Conservation (phyloP, 2,329 filamentous ascomycete genomes). For the Pseudocercospora eumusae region DNA sequence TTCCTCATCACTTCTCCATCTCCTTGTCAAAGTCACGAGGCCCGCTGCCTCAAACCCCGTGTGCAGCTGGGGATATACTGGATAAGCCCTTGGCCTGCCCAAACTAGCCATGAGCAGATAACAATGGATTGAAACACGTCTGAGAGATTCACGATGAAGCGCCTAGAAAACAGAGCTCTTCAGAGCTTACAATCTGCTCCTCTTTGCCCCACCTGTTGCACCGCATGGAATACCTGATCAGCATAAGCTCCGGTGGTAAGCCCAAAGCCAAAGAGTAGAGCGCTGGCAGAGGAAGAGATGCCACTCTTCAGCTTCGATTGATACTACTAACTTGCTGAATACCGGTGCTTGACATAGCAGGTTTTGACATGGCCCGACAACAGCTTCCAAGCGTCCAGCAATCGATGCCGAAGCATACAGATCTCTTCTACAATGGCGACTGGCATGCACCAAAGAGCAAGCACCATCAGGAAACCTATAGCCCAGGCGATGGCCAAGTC, state of each 20-base stretch:
- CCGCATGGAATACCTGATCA: background rate
- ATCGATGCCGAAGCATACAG: slow-evolving; percentile 27
- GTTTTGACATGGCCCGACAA: slow-evolving; percentile 5
- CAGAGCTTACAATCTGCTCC: background rate
- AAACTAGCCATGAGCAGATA: too few species aligned
- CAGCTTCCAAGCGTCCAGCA: slow-evolving; percentile 17
- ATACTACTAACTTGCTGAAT: background rate
- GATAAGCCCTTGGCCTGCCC: too few species aligned
- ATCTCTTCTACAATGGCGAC: slow-evolving; percentile 32
- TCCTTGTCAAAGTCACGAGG: too few species aligned
- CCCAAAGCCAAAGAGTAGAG: background rate
- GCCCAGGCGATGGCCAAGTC: slow-evolving; percentile 32
- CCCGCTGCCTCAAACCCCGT: too few species aligned
- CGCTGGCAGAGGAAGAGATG: background rate
- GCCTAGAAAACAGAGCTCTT: too few species aligned
- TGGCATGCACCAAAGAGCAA: slow-evolving; percentile 29
- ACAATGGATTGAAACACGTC: too few species aligned
- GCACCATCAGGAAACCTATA: slow-evolving; percentile 31
- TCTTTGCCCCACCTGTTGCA: background rate
- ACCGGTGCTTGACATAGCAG: background rate
- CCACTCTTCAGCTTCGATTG: too few species aligned
- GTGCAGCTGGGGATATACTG: too few species aligned
- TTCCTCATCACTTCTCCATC: too few species aligned
- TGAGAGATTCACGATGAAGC: too few species aligned
- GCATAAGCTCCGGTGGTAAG: background rate